Base-by-base conservation (phyloP, 1,284 basidiomycete genomes). In the Cryptococcus depauperatus region DNA sequence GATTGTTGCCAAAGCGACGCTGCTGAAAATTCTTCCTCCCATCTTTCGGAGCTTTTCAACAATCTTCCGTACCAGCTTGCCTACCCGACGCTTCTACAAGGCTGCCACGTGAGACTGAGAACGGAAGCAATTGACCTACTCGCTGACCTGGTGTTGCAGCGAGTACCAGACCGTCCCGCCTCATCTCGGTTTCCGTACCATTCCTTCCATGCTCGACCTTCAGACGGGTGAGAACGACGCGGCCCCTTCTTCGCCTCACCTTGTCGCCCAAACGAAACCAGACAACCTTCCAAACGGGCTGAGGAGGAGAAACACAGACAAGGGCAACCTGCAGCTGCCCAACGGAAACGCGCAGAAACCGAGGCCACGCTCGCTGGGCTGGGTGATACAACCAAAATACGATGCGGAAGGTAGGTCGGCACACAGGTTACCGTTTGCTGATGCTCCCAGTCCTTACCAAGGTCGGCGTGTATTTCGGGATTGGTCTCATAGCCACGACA, bases 381-480 rank as follows among this genome's bases (percentile, higher is more conserved):
- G n/a, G n/a, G n/a, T n/a, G n/a, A n/a, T n/a, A n/a, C n/a, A n/a
- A n/a, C n/a, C n/a, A n/a, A 57, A 53, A 34, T 60, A 62, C 38
- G 56, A 58, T 48, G 54, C 54, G 9, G 56, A 62, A 48, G 57
- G 63, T 64, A 44, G 44, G 54, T 51, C 19, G n/a, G n/a, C n/a
- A n/a, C n/a, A n/a, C n/a, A n/a, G n/a, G n/a, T n/a, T n/a, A n/a
- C n/a, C n/a, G n/a, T n/a, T n/a, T n/a, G n/a, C n/a, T n/a, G n/a
- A n/a, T n/a, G n/a, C n/a, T n/a, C 10, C n/a, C 29, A 89, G 88
- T 93, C 7, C 69, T 92, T 52, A 92, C 90, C 25, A 93, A 92
- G 72, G 83, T 92, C 3, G 80, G 89, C 38, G 90, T 93, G 3
- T 96, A 95, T 62, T 77, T 78, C 41, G 89, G 88, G 0, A 92